Evolutionary conservation across 306 rosid species (phyloP).

Genomic region (Medicago lupulina): DNA sequence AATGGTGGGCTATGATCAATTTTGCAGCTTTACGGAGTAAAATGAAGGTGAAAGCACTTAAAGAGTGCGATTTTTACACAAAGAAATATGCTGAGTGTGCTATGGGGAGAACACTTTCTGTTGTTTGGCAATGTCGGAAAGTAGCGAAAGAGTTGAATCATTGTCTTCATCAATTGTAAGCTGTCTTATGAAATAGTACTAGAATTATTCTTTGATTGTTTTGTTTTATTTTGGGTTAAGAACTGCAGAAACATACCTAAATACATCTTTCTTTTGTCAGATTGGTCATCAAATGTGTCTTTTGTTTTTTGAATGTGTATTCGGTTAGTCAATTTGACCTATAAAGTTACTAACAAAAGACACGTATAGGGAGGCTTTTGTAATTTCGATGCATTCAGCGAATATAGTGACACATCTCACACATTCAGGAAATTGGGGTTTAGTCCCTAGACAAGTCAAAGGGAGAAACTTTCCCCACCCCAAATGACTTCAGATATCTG

Average conservation of each 20-base stretch:
- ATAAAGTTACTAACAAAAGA: no score
- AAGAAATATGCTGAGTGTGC: constrained; percentile 88
- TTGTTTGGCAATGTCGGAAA: constrained; percentile 79
- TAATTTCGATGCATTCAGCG: neutral
- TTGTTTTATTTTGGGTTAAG: neutral
- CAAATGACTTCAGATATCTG: neutral
- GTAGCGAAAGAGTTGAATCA: constrained; percentile 82
- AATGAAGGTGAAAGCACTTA: constrained; percentile 92
- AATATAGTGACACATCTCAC: neutral
- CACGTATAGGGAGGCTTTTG: neutral
- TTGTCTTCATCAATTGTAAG: constrained; percentile 90
- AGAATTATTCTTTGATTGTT: neutral
- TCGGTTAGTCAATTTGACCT: neutral
- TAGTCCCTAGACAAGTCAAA: constrained; percentile 5
- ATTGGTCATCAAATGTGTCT: neutral
- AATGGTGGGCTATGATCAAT: neutral
- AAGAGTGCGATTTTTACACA: constrained; percentile 76
- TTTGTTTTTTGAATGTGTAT: neutral
- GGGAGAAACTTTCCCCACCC: neutral
- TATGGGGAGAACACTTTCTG: constrained; percentile 77
- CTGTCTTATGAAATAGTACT: constrained; percentile 6
- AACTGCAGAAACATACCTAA: neutral
- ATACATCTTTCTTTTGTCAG: neutral
- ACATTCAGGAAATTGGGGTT: neutral
- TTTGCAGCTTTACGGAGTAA: constrained; percentile 84